Base-by-base conservation (phyloP, 371 early-diverging fungal species). In the Amoeboaphelidium protococcarum region DNA sequence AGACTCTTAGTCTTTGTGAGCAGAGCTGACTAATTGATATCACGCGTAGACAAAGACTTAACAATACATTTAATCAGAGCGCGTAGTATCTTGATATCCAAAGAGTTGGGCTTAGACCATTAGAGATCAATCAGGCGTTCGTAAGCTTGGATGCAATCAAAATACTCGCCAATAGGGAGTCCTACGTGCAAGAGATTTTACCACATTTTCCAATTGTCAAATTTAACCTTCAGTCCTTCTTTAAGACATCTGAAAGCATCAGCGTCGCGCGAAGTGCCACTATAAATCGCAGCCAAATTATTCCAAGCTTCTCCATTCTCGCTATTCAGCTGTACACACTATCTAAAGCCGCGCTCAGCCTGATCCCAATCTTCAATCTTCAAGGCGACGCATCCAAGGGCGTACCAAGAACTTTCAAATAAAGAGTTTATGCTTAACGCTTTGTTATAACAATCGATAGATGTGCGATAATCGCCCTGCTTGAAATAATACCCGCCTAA, bases 391-490 rank as follows among this genome's bases (percentile, higher is more conserved):
- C 95, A 95, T 1, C 95, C 95, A 49, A 85, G 63, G 26, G 88
- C 62, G 58, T 80, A 95, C 95, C 95, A 95, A 2, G 89, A 80
- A 48, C 79, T 75, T 49, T 87, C 89, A 60, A 81, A 89, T 40
- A 95, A 58, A 3, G 92, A 82, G 58, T 95, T 95, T 63, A 95
- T 77, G n/a, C 50, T 59, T 49, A 95, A 64, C 0, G 90, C 90
- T 22, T 65, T 45, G 20, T 54, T 42, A 47, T 64, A 67, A 53
- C 57, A 59, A 23, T 57, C 55, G 26, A 64, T 50, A 43, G 53
- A 44, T 40, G 59, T 51, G 1, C 41, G 46, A 42, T 44, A 62
- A 22, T 82, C 63, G 13, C 64, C 48, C 2, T 56, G 54, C 47
- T 68, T 68, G 62, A 71, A 91, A 57, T 78, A 67, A 52, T 82